Evolutionary conservation across 441 rosid species (phyloP), one percentile per base, ranked within the genome.

Genomic region (Gossypium schwendimanii): DNA sequence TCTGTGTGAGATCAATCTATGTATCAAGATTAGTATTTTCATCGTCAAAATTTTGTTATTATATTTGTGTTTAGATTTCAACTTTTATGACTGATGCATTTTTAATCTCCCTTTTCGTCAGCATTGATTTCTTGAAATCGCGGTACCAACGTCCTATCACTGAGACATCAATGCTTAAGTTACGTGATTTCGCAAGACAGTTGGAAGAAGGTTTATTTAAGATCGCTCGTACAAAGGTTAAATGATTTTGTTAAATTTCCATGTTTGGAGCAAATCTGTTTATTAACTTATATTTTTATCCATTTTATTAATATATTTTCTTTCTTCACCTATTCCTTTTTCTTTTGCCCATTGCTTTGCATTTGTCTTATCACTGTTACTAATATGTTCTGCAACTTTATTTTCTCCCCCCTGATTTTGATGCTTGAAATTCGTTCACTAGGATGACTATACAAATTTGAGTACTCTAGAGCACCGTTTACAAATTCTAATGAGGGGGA

Each of bases 131-230:
- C 65, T 83, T 96, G 70, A 75, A 82, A 76, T 87, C 84, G 76
- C 86, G 89, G 78, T 88, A 90, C 61, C 84, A 28, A 84, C 85
- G 67, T 78, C 86, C 76, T 82, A 71, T 39, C 10, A 39, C 53
- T 71, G 97, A 92, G 0, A 57, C 69, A 67, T 84, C 87, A 75
- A 82, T 82, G 78, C 79, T 78, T 33, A 96, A 69, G 86, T 81
- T 78, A 53, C 86, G 52, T 82, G 98, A 90, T 76, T 76, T 92
- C 57, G 89, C 91, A 59, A 96, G 83, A 82, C 96, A 98, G 62
- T 80, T 94, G 68, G 99, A 96, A 80, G 98, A 94, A 75, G 95
- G 98, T 63, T 79, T 96, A 18, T 92, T 92, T 77, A 94, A 86
- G 84, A 50, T 53, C 53, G 98, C 99, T 50, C 80, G 12, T 52